phyloP scores from a whole-genome alignment of 441 rosid species.

The Melastoma candidum region DNA sequence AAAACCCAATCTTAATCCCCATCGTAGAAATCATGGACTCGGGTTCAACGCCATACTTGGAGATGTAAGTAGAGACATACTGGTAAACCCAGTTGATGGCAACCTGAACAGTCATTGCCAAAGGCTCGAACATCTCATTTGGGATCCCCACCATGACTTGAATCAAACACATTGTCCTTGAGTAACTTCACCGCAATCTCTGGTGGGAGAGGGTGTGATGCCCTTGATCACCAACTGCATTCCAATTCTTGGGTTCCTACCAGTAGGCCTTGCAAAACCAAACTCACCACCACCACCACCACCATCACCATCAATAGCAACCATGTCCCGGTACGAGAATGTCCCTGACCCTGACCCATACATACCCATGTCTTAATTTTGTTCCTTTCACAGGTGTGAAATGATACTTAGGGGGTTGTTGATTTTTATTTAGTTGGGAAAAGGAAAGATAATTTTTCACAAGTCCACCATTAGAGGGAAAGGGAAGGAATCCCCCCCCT shows the following conservation, averaged over 20 bases:
- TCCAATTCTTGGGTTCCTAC: slow-evolving; percentile 35
- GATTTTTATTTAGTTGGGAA: slow-evolving; percentile 2
- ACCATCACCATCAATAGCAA: slow-evolving; percentile 18
- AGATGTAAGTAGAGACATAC: slow-evolving; percentile 56
- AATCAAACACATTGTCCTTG: slow-evolving; percentile 62
- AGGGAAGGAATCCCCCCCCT: slow-evolving; percentile 29
- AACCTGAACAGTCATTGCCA: slow-evolving; percentile 38
- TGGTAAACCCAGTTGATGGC: slow-evolving; percentile 69
- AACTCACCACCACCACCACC: background rate
- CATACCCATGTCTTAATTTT: slow-evolving; percentile 17
- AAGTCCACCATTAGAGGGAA: slow-evolving; percentile 17
- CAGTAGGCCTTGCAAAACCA: slow-evolving; percentile 13
- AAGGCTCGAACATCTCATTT: slow-evolving; percentile 46
- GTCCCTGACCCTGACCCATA: too few relatives aligned
- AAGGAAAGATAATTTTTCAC: slow-evolving; percentile 18
- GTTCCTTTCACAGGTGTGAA: slow-evolving; percentile 2
- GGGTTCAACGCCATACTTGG: slow-evolving; percentile 45
- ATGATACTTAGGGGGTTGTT: background rate
- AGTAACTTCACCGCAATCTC: slow-evolving; percentile 56
- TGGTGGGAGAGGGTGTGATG: slow-evolving; percentile 55
- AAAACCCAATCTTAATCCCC: too few relatives aligned
- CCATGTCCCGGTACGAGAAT: slow-evolving; percentile 11
- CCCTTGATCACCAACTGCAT: slow-evolving; percentile 73
- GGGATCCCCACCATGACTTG: slow-evolving; percentile 90
- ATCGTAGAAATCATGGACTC: too few relatives aligned